A percentile compares a stretch with the other conserved stretches of the same genome.
Conservation (phyloP, 345 rosid genomes). For the Viola odorata region DNA sequence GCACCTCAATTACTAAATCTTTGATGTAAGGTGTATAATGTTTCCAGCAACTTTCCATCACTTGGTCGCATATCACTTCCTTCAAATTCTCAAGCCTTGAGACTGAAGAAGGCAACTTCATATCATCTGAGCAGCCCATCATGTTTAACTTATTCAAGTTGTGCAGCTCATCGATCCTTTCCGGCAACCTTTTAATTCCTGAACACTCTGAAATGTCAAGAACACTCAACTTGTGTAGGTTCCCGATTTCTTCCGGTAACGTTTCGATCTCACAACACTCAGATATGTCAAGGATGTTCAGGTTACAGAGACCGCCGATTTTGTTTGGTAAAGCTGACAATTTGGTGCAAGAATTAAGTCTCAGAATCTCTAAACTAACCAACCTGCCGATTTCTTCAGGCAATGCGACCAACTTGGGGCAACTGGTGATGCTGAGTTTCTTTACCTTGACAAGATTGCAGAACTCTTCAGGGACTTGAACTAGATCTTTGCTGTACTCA, state of each 20-base stretch:
- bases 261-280: too few species aligned
- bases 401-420: background rate
- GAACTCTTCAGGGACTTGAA: slow-evolving; percentile 6
- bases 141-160: too few species aligned
- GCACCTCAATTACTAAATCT: background rate
- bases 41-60: background rate
- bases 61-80: slow-evolving; percentile 4
- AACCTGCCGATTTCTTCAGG: slow-evolving; percentile 5
- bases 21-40: background rate
- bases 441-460: slow-evolving; percentile 3
- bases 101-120: too few species aligned
- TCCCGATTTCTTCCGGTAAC: too few species aligned
- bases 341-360: slow-evolving; percentile 4
- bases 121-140: too few species aligned
- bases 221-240: slow-evolving; percentile 5
- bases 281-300: slow-evolving; percentile 13
- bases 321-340: slow-evolving; percentile 6
- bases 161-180: background rate
- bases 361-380: slow-evolving; percentile 4
- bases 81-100: too few species aligned
- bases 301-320: background rate
- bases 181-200: background rate
- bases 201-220: slow-evolving; percentile 7
- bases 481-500: slow-evolving; percentile 9
- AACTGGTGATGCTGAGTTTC: slow-evolving; percentile 15